Conservation (phyloP, 441 rosid species). For the Adansonia madagascariensis region DNA sequence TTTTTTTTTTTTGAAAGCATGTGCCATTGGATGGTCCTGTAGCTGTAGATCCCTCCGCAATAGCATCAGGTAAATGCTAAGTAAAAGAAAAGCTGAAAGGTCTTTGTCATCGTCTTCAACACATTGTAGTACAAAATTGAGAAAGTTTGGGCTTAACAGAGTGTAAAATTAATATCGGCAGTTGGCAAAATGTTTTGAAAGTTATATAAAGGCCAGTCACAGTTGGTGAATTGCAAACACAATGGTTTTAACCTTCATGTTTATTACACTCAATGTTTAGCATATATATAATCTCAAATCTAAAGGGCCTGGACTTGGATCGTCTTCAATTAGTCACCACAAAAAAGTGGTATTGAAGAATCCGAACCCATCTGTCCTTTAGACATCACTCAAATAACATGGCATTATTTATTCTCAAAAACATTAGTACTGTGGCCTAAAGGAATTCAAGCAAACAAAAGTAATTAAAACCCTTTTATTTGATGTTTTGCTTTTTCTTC, state of each 20-base stretch:
- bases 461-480: slow-evolving; percentile 26
- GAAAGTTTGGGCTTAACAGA: background rate
- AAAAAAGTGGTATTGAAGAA: slow-evolving; percentile 32
- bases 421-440: slow-evolving; percentile 4
- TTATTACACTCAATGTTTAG: background rate
- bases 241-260: background rate
- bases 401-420: slow-evolving; percentile 27
- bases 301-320: background rate
- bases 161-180: too few species aligned
- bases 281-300: background rate
- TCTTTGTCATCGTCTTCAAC: background rate
- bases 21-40: background rate
- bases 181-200: too few species aligned
- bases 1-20: background rate
- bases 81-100: background rate
- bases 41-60: background rate
- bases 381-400: slow-evolving; percentile 24
- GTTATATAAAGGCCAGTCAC: background rate
- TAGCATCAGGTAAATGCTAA: background rate
- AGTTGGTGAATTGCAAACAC: background rate
- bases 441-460: slow-evolving; percentile 11
- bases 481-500: background rate
- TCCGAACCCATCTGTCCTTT: slow-evolving; percentile 36
- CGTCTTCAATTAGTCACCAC: background rate
- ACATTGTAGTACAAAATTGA: background rate